Evolutionary conservation across 768 basidiomycete genomes (phyloP).

Genomic region (Trametes elegans): DNA sequence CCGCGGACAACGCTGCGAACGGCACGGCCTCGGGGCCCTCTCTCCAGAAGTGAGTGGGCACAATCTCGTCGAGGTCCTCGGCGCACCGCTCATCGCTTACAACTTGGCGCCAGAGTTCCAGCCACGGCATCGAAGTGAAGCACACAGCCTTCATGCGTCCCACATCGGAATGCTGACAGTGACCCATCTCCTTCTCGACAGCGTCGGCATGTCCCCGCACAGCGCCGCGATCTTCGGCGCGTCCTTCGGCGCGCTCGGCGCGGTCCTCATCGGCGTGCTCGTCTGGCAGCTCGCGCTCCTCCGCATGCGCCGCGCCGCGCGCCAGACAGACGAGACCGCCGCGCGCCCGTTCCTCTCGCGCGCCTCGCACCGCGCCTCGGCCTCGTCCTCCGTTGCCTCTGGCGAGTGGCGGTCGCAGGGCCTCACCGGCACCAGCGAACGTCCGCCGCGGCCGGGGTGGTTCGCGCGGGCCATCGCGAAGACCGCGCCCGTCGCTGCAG

Average conservation of each 20-base stretch:
- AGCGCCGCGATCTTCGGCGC: constrained; percentile 3
- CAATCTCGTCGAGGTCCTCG: too few relatives aligned
- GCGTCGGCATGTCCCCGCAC: background rate
- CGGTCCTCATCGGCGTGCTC: constrained; percentile 8
- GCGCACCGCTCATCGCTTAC: too few relatives aligned
- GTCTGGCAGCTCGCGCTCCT: background rate
- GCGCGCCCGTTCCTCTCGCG: constrained; percentile 8
- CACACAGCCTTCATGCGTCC: too few relatives aligned
- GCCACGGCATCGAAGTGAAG: background rate
- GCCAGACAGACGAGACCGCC: background rate
- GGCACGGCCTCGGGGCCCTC: background rate
- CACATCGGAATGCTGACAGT: background rate
- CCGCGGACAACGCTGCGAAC: background rate
- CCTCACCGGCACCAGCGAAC: too few relatives aligned
- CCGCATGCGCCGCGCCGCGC: background rate
- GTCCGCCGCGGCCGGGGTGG: too few relatives aligned
- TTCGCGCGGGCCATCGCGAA: too few relatives aligned
- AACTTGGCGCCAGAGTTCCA: too few relatives aligned
- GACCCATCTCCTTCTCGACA: background rate
- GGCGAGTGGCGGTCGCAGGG: too few relatives aligned
- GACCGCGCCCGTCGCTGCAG: too few relatives aligned
- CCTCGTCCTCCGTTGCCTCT: too few relatives aligned
- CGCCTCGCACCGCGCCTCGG: background rate
- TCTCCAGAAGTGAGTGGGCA: too few relatives aligned
- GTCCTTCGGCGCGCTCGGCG: background rate